A percentile compares a stretch with the other conserved stretches of the same genome.
Conservation (phyloP, 768 basidiomycete genomes). For the Chiua virens region DNA sequence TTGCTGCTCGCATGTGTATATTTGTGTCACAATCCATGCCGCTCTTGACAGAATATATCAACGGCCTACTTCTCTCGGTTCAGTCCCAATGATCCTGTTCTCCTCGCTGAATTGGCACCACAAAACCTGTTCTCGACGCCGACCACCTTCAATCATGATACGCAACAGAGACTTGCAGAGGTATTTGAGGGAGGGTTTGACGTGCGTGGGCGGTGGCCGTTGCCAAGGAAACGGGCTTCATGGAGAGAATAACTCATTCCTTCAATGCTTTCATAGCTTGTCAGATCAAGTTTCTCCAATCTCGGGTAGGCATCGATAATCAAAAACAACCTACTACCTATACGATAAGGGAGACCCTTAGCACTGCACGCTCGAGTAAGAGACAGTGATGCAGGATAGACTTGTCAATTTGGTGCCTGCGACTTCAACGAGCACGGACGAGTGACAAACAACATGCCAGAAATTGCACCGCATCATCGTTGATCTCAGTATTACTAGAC, state of each 20-base stretch:
- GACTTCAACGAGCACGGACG: slow-evolving; percentile 47
- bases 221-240: slow-evolving; percentile 44
- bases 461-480: slow-evolving; percentile 55
- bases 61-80: too few relatives aligned
- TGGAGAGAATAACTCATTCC: too few relatives aligned
- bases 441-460: slow-evolving; percentile 53
- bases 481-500: too few relatives aligned
- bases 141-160: slow-evolving; percentile 27
- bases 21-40: slow-evolving; percentile 49
- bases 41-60: slow-evolving; percentile 51
- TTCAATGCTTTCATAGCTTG: not conserved
- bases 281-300: too few relatives aligned
- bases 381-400: slow-evolving; percentile 28
- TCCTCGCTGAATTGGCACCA: too few relatives aligned
- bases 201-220: slow-evolving; percentile 56
- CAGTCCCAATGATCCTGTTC: too few relatives aligned
- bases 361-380: not conserved
- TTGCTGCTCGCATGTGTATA: slow-evolving; percentile 51
- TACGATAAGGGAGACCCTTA: not conserved
- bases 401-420: slow-evolving; percentile 61
- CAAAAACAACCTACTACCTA: slow-evolving; percentile 53
- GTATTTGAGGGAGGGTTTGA: slow-evolving; percentile 64
- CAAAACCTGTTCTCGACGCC: not conserved
- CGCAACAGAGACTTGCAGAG: slow-evolving; percentile 48
- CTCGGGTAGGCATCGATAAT: slow-evolving; percentile 58